Evolutionary conservation across 257 asterid species (phyloP).

Genomic region (Solanum arcanum): DNA sequence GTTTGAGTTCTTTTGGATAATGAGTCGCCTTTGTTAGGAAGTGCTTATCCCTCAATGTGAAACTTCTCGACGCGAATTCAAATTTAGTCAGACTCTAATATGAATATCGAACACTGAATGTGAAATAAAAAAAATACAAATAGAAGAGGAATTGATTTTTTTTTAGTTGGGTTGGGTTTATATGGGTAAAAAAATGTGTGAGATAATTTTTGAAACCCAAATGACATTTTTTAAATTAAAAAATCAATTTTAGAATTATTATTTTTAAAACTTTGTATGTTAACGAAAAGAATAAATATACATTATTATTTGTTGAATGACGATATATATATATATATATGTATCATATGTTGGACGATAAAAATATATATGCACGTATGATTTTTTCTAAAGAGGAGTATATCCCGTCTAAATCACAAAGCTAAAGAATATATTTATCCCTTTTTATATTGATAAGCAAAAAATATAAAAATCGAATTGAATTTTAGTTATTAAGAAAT

Average conservation of each 20-base stretch:
- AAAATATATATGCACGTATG: too few relatives aligned
- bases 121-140: too few relatives aligned
- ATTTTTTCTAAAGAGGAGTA: not conserved
- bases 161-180: not conserved
- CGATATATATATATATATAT: too few relatives aligned
- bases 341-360: too few relatives aligned
- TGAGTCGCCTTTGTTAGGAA: not conserved
- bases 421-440: not conserved
- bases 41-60: fast-evolving
- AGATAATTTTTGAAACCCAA: not conserved
- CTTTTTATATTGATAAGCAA: too few relatives aligned
- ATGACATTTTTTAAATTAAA: too few relatives aligned
- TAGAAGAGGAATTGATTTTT: not conserved
- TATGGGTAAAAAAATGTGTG: too few relatives aligned
- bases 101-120: fast-evolving
- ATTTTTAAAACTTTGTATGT: not conserved
- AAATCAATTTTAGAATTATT: too few relatives aligned
- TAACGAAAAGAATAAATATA: too few relatives aligned
- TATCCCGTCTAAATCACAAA: not conserved
- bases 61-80: fast-evolving
- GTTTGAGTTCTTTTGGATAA: not conserved
- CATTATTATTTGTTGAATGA: too few relatives aligned
- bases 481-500: not conserved
- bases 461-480: too few relatives aligned
- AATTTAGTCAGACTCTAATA: fast-evolving